Evolutionary conservation across 805 yeast genomes (phyloP).

Genomic region (Pichia kluyveri): DNA sequence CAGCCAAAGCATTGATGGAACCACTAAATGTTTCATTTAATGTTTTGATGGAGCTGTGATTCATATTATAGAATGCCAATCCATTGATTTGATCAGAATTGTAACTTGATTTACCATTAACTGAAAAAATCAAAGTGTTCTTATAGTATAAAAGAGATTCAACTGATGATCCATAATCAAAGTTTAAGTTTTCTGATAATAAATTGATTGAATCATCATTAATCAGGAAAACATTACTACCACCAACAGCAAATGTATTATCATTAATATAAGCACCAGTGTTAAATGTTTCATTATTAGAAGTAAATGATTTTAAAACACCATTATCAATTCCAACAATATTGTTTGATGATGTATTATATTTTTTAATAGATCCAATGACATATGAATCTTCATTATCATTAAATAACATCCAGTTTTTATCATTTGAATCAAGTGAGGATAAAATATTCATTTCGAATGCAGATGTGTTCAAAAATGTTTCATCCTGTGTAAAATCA

Average conservation of each 20-base stretch:
- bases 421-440: conserved; percentile 11
- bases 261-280: conserved; percentile 39
- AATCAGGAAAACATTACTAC: conserved; percentile 23
- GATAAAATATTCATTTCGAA: conserved; percentile 27
- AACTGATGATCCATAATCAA: conserved; percentile 17
- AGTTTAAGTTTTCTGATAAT: conserved; percentile 8
- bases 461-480: conserved; percentile 25
- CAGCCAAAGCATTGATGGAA: conserved; percentile 31
- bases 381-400: conserved; percentile 4
- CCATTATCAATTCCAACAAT: conserved; percentile 9
- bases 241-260: conserved; percentile 49
- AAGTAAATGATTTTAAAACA: not conserved
- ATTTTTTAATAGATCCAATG: conserved; percentile 15
- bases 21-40: conserved; percentile 30
- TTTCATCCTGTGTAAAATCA: conserved; percentile 30
- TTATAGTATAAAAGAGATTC: conserved; percentile 28
- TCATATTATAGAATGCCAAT: conserved; percentile 44
- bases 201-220: not conserved
- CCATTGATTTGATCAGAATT: conserved; percentile 29
- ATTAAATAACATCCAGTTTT: not conserved
- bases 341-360: conserved; percentile 13
- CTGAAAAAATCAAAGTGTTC: conserved; percentile 36
- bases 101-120: conserved; percentile 28
- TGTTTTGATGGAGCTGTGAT: conserved; percentile 30
- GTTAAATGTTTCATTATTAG: not conserved